phyloP scores from a whole-genome alignment of 345 rosid species.

The Euphorbia peplus region DNA sequence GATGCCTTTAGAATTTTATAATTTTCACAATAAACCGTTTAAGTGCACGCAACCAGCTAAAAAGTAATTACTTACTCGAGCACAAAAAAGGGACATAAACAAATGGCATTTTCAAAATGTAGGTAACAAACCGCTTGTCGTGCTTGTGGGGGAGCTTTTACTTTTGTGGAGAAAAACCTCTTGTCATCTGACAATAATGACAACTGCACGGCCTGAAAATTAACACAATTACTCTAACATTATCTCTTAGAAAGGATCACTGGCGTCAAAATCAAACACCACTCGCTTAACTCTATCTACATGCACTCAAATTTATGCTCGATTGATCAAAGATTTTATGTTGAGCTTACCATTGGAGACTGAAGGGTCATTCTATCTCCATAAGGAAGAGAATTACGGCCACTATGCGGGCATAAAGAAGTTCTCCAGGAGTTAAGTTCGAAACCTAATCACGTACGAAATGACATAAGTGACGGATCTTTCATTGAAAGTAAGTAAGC shows the following conservation, averaged over 20 bases:
- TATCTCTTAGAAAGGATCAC: neutral
- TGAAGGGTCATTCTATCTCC: conserved; percentile 41
- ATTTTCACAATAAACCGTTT: neutral
- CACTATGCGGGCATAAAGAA: conserved; percentile 40
- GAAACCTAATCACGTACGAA: conserved; percentile 41
- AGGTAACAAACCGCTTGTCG: conserved; percentile 56
- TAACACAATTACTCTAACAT: conserved; percentile 11
- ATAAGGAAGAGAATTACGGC: conserved; percentile 33
- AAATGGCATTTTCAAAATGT: conserved; percentile 6
- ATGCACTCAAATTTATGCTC: neutral
- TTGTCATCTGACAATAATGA: conserved; percentile 39
- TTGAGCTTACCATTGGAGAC: conserved; percentile 53
- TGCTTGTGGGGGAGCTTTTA: conserved; percentile 60
- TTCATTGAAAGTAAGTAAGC: neutral
- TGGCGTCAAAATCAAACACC: neutral
- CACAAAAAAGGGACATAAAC: neutral
- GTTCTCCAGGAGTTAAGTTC: conserved; percentile 25
- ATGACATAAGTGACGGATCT: neutral
- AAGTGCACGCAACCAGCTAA: neutral
- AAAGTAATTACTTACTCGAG: neutral
- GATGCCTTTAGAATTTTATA: neutral
- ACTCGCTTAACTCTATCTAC: neutral
- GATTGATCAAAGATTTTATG: conserved; percentile 3
- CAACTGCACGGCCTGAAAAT: conserved; percentile 47
- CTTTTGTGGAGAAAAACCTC: conserved; percentile 48